Evolutionary conservation across 1,284 basidiomycete species (phyloP).

Genomic region (Dichomitus squalens): DNA sequence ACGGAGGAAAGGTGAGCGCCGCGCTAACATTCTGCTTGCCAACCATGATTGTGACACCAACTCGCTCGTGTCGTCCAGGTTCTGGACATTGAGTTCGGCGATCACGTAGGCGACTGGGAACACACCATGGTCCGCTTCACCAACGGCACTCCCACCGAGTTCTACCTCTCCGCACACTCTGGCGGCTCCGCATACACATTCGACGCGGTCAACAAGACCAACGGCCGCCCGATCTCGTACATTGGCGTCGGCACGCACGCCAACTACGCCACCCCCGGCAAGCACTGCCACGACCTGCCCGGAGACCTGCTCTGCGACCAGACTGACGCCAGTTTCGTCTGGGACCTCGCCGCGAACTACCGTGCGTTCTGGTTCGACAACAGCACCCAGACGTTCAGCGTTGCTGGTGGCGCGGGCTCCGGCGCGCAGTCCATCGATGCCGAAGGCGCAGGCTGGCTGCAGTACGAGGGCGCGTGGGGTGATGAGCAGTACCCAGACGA

Average conservation of each 20-base stretch:
- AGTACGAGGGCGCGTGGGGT: conserved; percentile 34
- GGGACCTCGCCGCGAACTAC: conserved; percentile 35
- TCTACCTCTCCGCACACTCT: conserved; percentile 39
- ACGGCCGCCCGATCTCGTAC: conserved; percentile 32
- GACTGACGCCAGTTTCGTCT: conserved; percentile 28
- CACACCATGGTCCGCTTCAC: conserved; percentile 40
- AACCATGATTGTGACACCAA: neutral
- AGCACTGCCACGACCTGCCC: conserved; percentile 32
- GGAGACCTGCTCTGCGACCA: conserved; percentile 24
- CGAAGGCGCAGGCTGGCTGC: conserved; percentile 32
- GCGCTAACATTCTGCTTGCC: too few species aligned
- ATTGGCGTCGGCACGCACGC: conserved; percentile 35
- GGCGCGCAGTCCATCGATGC: conserved; percentile 21
- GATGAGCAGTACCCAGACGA: conserved; percentile 31
- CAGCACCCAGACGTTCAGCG: conserved; percentile 24
- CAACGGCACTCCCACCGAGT: conserved; percentile 32
- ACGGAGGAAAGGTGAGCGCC: conserved; percentile 28
- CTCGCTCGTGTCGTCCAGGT: conserved; percentile 16
- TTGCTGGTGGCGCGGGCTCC: conserved; percentile 27
- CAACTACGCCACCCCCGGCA: conserved; percentile 33
- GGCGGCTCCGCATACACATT: conserved; percentile 36
- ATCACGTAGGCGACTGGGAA: conserved; percentile 41
- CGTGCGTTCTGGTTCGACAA: conserved; percentile 34
- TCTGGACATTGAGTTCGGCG: conserved; percentile 30
- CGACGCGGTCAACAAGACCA: conserved; percentile 23